Conservation (phyloP, 2,329 filamentous ascomycete species). For the Conoideocrella luteorostrata region DNA sequence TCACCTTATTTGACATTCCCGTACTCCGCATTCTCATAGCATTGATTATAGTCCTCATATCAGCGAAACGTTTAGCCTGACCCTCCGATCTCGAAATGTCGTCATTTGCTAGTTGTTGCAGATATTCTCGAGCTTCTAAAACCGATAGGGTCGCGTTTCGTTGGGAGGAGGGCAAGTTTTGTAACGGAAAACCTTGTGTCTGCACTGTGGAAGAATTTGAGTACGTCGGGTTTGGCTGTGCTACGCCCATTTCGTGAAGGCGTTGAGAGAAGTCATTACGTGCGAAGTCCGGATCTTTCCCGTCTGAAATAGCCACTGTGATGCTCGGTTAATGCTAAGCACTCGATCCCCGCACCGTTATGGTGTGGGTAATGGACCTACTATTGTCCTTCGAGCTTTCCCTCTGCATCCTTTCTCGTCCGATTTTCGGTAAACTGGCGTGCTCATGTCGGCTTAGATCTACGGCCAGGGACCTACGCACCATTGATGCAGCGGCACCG, state of each 20-base stretch:
- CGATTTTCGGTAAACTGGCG: too few species aligned
- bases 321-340: background rate
- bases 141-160: slow-evolving; percentile 2
- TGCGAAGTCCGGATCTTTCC: background rate
- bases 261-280: slow-evolving; percentile 1
- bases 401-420: too few species aligned
- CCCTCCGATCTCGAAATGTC: background rate
- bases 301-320: background rate
- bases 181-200: background rate
- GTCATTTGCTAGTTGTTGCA: slow-evolving; percentile 1
- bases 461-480: background rate
- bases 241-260: background rate
- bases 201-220: background rate
- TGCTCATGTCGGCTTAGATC: background rate
- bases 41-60: slow-evolving; percentile 5
- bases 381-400: background rate
- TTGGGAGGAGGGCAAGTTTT: background rate
- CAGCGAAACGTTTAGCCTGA: slow-evolving; percentile 2
- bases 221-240: background rate
- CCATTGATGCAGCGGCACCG: background rate
- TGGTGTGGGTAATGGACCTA: background rate
- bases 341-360: background rate
- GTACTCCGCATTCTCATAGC: slow-evolving; percentile 6
- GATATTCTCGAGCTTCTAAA: background rate
- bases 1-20: background rate